These are phyloP conservation scores for Ascochyta viciae-villosae DNA, from an alignment of 2,329 filamentous ascomycete genomes.

Conservation along the genomic window DNA sequence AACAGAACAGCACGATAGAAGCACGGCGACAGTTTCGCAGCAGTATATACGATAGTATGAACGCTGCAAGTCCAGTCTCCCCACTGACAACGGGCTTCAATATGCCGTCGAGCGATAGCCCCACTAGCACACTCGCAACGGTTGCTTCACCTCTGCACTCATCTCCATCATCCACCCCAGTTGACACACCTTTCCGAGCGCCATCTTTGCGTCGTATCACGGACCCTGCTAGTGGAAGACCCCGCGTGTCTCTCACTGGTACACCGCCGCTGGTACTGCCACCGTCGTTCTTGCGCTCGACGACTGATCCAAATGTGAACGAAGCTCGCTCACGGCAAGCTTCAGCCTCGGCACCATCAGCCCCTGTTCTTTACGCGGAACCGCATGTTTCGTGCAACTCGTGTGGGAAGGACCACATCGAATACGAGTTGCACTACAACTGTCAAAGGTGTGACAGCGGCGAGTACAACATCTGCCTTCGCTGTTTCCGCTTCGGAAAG, in stretches of 20 bases:
- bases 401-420: slow-evolving; percentile 75
- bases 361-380: slow-evolving; percentile 64
- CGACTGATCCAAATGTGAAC: slow-evolving; percentile 34
- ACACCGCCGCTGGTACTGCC: slow-evolving; percentile 37
- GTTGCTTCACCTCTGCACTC: slow-evolving; percentile 31
- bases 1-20: slow-evolving; percentile 54
- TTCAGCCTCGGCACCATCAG: slow-evolving; percentile 18
- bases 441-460: slow-evolving; percentile 75
- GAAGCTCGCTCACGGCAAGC: slow-evolving; percentile 28
- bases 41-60: slow-evolving; percentile 31
- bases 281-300: slow-evolving; percentile 38
- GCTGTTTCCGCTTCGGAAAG: slow-evolving; percentile 77
- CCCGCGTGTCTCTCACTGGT: slow-evolving; percentile 31
- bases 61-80: slow-evolving; percentile 40
- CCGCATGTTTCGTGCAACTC: slow-evolving; percentile 76
- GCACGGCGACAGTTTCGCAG: slow-evolving; percentile 44
- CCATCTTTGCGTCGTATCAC: slow-evolving; percentile 42
- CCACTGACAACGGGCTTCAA: slow-evolving; percentile 40
- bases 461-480: slow-evolving; percentile 78
- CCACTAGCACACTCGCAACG: slow-evolving; percentile 35
- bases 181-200: slow-evolving; percentile 22
- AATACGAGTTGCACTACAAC: slow-evolving; percentile 86
- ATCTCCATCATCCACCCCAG: slow-evolving; percentile 25
- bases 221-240: slow-evolving; percentile 34
- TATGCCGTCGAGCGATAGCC: slow-evolving; percentile 33